A percentile compares a stretch with the other conserved stretches of the same genome.
Evolutionary conservation across 345 rosid genomes (phyloP).

Genomic region (Cardamine occulta): DNA sequence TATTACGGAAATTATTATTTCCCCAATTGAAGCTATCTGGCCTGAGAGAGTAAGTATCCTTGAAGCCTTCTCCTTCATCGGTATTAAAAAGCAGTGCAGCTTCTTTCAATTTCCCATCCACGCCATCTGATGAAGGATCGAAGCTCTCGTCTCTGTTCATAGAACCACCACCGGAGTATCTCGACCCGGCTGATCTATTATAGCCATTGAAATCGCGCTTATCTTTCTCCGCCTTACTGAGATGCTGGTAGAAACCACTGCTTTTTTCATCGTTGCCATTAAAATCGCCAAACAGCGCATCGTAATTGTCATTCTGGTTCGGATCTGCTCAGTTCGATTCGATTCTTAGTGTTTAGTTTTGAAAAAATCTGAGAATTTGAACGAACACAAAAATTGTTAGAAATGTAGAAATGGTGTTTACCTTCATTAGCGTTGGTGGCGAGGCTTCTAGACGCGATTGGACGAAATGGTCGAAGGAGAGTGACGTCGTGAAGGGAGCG

Average conservation of each 20-base stretch:
- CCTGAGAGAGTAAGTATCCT: conserved; percentile 48
- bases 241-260: conserved; percentile 46
- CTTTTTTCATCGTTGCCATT: conserved; percentile 34
- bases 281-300: conserved; percentile 47
- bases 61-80: conserved; percentile 39
- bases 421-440: conserved; percentile 46
- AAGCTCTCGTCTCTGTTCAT: conserved; percentile 34
- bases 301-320: conserved; percentile 32
- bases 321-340: conserved; percentile 17
- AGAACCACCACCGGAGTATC: conserved; percentile 11
- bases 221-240: conserved; percentile 44
- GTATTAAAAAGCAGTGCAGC: conserved; percentile 49
- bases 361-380: neutral
- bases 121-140: conserved; percentile 49
- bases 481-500: conserved; percentile 40
- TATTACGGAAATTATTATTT: conserved; percentile 37
- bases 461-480: conserved; percentile 30
- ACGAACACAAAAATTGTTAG: neutral
- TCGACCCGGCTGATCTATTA: conserved; percentile 22
- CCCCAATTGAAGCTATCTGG: conserved; percentile 45
- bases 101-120: conserved; percentile 54
- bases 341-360: conserved; percentile 6
- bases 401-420: conserved; percentile 26
- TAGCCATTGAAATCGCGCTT: conserved; percentile 31
- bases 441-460: conserved; percentile 39